Evolutionary conservation across 768 basidiomycete genomes (phyloP).

Genomic region (Boletus sp.): DNA sequence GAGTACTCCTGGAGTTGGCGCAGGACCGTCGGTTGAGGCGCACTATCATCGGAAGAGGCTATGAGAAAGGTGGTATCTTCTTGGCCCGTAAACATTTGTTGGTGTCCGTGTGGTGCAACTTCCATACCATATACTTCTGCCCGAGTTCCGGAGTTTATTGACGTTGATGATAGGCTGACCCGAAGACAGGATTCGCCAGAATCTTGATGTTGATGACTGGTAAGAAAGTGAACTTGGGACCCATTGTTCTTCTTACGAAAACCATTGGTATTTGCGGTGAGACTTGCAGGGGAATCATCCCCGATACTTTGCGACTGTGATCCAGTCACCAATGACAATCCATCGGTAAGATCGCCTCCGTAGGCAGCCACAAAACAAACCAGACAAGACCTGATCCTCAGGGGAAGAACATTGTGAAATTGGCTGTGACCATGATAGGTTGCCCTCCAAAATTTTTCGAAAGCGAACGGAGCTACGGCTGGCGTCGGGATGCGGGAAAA

Average conservation of each 20-base stretch:
- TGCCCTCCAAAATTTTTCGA: constrained; percentile 55
- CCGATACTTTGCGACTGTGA: constrained; percentile 34
- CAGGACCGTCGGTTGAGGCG: constrained; percentile 5
- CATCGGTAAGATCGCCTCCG: constrained; percentile 46
- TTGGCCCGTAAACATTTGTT: background rate
- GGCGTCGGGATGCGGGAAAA: constrained; percentile 47
- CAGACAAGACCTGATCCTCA: constrained; percentile 42
- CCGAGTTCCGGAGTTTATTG: background rate
- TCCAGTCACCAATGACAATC: constrained; percentile 36
- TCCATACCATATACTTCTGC: background rate
- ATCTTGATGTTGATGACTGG: background rate
- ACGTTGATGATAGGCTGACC: constrained; percentile 13
- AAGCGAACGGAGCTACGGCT: constrained; percentile 49
- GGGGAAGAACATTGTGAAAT: constrained; percentile 39
- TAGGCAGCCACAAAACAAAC: constrained; percentile 45
- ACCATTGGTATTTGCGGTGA: constrained; percentile 6
- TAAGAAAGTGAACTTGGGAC: background rate
- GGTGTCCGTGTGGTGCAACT: background rate
- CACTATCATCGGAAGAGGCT: background rate
- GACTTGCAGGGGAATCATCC: constrained; percentile 20
- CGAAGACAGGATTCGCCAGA: constrained; percentile 17
- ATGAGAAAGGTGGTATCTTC: constrained; percentile 11
- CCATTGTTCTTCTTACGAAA: constrained; percentile 17
- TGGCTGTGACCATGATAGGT: constrained; percentile 47
- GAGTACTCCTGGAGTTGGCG: constrained; percentile 18